phyloP scores from a whole-genome alignment of 2,329 filamentous ascomycete species.

The Stemphylium beticola region DNA sequence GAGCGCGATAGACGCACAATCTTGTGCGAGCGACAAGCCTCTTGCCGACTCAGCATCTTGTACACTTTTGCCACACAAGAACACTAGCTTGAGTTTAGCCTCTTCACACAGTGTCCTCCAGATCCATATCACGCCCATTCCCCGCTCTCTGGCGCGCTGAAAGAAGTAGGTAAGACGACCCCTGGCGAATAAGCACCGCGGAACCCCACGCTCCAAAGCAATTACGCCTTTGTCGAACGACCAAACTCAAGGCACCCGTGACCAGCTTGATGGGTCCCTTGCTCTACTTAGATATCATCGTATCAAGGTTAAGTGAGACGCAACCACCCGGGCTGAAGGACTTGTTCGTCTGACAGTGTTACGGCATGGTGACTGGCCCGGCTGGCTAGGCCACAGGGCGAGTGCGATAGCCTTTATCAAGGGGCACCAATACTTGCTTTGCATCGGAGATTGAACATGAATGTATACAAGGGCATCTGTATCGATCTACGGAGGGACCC shows the following conservation, averaged over 20 bases:
- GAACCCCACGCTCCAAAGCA: constrained; percentile 15
- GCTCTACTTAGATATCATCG: constrained; percentile 30
- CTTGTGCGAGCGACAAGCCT: constrained; percentile 10
- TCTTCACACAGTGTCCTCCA: constrained; percentile 24
- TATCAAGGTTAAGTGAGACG: constrained; percentile 37
- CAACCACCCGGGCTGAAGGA: constrained; percentile 26
- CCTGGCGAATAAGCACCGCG: constrained; percentile 12
- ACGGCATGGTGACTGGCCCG: constrained; percentile 18
- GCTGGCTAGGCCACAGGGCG: constrained; percentile 10
- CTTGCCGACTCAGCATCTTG: constrained; percentile 12
- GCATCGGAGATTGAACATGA: constrained; percentile 10
- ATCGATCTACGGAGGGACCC: constrained; percentile 14
- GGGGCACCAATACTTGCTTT: constrained; percentile 16
- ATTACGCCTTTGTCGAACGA: constrained; percentile 20
- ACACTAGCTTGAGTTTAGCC: constrained; percentile 34
- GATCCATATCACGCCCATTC: constrained; percentile 12
- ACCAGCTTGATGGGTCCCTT: constrained; percentile 32
- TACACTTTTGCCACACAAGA: constrained; percentile 19
- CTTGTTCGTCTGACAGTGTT: constrained; percentile 25
- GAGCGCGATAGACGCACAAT: constrained; percentile 15
- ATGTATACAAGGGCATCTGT: constrained; percentile 21
- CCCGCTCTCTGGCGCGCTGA: constrained; percentile 16
- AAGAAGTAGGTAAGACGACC: constrained; percentile 37
- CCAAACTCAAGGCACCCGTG: constrained; percentile 36
- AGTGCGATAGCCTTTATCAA: constrained; percentile 6